A percentile compares a stretch with the other conserved stretches of the same genome.
These are phyloP conservation scores for Cercospora sp. DNA, from an alignment of 2,329 filamentous ascomycete genomes.

Conservation along the genomic window DNA sequence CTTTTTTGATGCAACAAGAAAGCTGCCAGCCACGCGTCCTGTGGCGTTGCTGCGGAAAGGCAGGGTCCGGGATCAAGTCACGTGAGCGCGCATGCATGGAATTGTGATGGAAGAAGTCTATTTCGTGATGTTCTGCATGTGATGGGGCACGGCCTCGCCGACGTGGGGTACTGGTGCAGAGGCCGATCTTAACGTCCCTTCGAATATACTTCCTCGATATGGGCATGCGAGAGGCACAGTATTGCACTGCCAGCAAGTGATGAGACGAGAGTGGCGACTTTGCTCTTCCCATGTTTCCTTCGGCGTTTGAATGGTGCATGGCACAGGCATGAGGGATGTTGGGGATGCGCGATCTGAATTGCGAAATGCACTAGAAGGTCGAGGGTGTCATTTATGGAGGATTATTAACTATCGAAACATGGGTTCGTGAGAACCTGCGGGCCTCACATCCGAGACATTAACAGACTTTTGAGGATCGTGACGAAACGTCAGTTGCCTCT, in stretches of 20 bases:
- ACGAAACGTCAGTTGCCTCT: not conserved
- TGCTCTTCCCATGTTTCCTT: not conserved
- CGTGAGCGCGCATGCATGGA: slow-evolving; percentile 11
- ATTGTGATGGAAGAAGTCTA: slow-evolving; percentile 11
- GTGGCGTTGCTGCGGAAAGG: slow-evolving; percentile 8
- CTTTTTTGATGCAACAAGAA: not conserved
- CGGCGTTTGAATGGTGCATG: not conserved
- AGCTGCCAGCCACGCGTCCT: slow-evolving; percentile 9
- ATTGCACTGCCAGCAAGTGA: not conserved
- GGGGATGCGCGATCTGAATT: not conserved
- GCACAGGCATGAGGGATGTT: not conserved
- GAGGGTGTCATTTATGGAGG: not conserved
- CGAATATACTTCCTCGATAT: not conserved
- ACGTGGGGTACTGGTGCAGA: not conserved
- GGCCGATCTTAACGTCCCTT: not conserved
- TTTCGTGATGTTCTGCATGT: not conserved
- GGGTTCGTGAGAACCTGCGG: not conserved
- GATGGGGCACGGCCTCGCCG: not conserved
- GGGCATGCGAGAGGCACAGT: not conserved
- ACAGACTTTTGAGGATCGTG: not conserved
- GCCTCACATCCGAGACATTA: not conserved
- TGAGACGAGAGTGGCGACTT: not conserved
- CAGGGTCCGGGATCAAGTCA: not conserved
- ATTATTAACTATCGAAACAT: not conserved
- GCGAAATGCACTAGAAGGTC: not conserved